These are phyloP conservation scores for Botrytis fabae DNA, from an alignment of 2,329 filamentous ascomycete genomes.

Conservation along the genomic window DNA sequence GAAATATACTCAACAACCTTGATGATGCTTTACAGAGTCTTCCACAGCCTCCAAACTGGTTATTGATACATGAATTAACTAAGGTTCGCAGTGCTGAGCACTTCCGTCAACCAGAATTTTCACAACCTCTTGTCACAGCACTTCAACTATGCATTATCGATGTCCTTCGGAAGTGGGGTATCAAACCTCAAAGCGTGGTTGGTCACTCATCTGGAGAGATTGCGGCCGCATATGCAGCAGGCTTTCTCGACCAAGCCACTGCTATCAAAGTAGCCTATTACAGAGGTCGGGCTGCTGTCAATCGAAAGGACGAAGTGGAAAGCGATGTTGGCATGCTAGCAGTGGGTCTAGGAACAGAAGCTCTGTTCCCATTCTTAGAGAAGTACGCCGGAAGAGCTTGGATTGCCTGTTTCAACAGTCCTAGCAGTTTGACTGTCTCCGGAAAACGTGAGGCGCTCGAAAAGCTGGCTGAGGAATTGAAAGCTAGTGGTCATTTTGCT, in stretches of 20 bases:
- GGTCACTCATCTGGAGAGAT: conserved; percentile 53
- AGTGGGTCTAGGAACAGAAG: conserved; percentile 27
- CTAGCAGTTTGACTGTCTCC: conserved; percentile 34
- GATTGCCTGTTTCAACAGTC: conserved; percentile 40
- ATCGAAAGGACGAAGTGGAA: background rate
- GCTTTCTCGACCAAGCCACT: conserved; percentile 34
- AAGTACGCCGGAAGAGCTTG: background rate
- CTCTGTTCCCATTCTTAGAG: conserved; percentile 17
- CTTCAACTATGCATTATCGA: conserved; percentile 49
- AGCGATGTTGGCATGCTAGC: conserved; percentile 24
- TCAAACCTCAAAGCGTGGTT: conserved; percentile 44
- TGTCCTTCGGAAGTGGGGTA: conserved; percentile 46
- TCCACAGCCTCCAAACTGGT: conserved; percentile 19
- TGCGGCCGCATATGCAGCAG: conserved; percentile 47
- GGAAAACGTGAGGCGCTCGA: conserved; percentile 27
- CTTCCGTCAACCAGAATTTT: conserved; percentile 20
- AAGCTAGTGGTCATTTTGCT: conserved; percentile 26
- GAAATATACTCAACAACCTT: background rate
- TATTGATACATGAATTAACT: conserved; percentile 7
- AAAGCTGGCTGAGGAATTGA: conserved; percentile 24
- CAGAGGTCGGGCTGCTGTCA: conserved; percentile 21
- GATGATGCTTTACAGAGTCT: background rate
- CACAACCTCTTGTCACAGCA: conserved; percentile 47
- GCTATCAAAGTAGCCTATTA: conserved; percentile 28
- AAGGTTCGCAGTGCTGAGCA: background rate